phyloP scores from a whole-genome alignment of 2,329 filamentous ascomycete species.

The Coniosporium tulheliwenetii region DNA sequence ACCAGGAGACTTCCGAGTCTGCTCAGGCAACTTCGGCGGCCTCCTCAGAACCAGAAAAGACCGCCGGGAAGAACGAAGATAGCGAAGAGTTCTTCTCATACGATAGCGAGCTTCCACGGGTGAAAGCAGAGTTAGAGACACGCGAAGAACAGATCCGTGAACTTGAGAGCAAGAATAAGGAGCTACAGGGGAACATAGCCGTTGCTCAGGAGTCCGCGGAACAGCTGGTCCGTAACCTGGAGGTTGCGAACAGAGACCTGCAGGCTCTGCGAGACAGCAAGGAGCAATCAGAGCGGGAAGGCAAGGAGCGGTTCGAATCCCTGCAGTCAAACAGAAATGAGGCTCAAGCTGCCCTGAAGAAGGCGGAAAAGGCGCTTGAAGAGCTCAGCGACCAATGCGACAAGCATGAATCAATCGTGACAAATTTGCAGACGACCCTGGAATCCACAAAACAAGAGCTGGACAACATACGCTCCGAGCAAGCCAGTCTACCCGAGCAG shows the following conservation, averaged over 20 bases:
- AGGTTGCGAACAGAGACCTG: constrained; percentile 51
- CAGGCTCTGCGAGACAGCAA: constrained; percentile 37
- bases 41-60: neutral
- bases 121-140: constrained; percentile 60
- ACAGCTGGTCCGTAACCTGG: constrained; percentile 39
- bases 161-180: constrained; percentile 53
- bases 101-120: constrained; percentile 67
- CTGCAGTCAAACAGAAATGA: constrained; percentile 13
- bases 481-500: constrained; percentile 7
- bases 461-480: constrained; percentile 12
- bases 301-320: constrained; percentile 13
- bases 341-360: constrained; percentile 14
- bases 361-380: constrained; percentile 30
- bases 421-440: constrained; percentile 12
- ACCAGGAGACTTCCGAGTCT: constrained; percentile 7
- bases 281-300: constrained; percentile 22
- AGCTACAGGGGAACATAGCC: constrained; percentile 54
- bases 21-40: constrained; percentile 2
- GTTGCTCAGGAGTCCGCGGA: constrained; percentile 50
- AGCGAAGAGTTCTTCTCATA: constrained; percentile 81
- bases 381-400: constrained; percentile 24
- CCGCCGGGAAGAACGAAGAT: constrained; percentile 11
- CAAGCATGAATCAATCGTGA: constrained; percentile 25
- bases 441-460: constrained; percentile 3
- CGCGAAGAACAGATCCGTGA: constrained; percentile 55